These are phyloP conservation scores for Vaccinium myrtillus DNA, from an alignment of 148 eudicot species.

Conservation along the genomic window DNA sequence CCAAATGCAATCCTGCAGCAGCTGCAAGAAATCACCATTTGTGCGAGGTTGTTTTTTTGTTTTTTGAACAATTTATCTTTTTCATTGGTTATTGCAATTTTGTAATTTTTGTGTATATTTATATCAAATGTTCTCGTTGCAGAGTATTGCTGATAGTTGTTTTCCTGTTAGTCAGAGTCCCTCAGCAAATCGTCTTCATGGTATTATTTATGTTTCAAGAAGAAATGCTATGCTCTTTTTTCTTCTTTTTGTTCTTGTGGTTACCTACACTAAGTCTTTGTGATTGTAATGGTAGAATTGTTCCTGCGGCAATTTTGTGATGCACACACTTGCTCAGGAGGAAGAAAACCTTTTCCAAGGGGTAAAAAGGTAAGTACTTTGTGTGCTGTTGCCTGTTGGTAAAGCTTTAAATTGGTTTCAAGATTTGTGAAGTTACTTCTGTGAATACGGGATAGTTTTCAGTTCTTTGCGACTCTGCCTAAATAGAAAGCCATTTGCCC, in stretches of 20 bases:
- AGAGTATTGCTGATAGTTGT: conserved; percentile 85
- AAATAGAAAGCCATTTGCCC: background rate
- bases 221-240: background rate
- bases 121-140: conserved; percentile 26
- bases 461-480: background rate
- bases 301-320: conserved; percentile 90
- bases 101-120: background rate
- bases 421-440: background rate
- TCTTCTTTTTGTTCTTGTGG: background rate
- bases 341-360: conserved; percentile 60
- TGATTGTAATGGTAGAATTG: conserved; percentile 47
- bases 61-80: background rate
- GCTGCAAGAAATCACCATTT: conserved; percentile 72
- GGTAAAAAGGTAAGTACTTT: conserved; percentile 62
- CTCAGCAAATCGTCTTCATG: conserved; percentile 87
- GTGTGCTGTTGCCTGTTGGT: background rate
- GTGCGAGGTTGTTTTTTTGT: conserved; percentile 68
- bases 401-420: background rate
- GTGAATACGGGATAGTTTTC: background rate
- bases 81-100: background rate
- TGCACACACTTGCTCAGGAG: conserved; percentile 74
- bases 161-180: conserved; percentile 72
- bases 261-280: conserved; percentile 4
- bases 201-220: conserved; percentile 34
- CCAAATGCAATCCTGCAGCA: conserved; percentile 91